Evolutionary conservation across 495 filamentous ascomycete species (phyloP).

Genomic region (Aspergillus baeticus): DNA sequence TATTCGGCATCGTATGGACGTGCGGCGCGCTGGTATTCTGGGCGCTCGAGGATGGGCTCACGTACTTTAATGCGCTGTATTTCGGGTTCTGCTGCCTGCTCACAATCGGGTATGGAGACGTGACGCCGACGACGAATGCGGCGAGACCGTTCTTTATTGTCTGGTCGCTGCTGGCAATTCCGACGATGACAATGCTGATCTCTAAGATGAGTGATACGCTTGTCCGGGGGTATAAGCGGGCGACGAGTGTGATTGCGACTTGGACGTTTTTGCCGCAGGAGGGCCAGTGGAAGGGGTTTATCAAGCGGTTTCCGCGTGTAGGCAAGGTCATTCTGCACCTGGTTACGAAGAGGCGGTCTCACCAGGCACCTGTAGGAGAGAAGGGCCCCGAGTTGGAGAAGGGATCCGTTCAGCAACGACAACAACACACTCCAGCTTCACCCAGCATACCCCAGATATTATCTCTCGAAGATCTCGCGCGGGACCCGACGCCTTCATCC

Average conservation of each 20-base stretch:
- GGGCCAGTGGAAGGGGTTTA: conserved; percentile 41
- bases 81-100: conserved; percentile 79
- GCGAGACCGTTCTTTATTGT: conserved; percentile 86
- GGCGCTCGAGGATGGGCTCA: conserved; percentile 45
- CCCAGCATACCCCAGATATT: too few species aligned
- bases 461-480: conserved; percentile 44
- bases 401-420: neutral
- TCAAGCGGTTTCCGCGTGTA: conserved; percentile 44
- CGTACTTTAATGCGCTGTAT: conserved; percentile 78
- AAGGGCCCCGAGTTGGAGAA: conserved; percentile 20
- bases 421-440: too few species aligned
- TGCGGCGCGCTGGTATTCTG: conserved; percentile 79
- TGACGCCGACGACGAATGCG: conserved; percentile 68
- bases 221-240: conserved; percentile 54
- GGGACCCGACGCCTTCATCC: conserved; percentile 30
- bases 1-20: conserved; percentile 71
- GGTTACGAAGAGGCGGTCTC: conserved; percentile 42
- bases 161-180: conserved; percentile 69
- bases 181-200: conserved; percentile 67
- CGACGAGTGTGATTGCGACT: conserved; percentile 52
- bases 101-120: conserved; percentile 90
- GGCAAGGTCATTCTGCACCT: conserved; percentile 33
- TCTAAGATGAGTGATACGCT: conserved; percentile 64
- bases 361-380: conserved; percentile 35
- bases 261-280: conserved; percentile 56